Evolutionary conservation across 768 basidiomycete species (phyloP).

Genomic region (Exidia glandulosa): DNA sequence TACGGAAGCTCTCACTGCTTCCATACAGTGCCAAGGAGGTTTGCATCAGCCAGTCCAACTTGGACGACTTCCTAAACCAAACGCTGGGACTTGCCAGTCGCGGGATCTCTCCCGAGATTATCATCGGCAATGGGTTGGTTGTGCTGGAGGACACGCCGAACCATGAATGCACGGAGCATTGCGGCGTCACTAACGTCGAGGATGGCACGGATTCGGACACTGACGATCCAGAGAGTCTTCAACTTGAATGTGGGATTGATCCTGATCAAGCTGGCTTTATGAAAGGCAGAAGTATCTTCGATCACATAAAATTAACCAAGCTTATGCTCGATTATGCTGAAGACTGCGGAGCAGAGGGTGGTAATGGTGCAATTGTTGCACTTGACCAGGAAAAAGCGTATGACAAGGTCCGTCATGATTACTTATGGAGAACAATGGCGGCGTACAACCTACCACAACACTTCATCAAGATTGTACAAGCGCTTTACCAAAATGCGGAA

Average conservation of each 20-base stretch:
- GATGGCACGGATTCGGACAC: no score
- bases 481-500: conserved; percentile 19
- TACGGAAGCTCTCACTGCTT: no score
- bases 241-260: conserved; percentile 18
- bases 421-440: conserved; percentile 8
- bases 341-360: conserved; percentile 2
- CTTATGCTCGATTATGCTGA: conserved; percentile 8
- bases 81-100: no score
- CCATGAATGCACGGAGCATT: no score
- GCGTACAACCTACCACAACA: conserved; percentile 1
- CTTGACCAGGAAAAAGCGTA: conserved; percentile 14
- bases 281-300: conserved; percentile 16
- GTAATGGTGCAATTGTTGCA: conserved; percentile 9
- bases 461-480: conserved; percentile 16
- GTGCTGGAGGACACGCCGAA: no score
- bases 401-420: conserved; percentile 11
- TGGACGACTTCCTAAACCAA: no score
- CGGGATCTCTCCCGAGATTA: no score
- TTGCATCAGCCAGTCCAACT: no score
- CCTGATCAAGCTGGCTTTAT: conserved; percentile 30
- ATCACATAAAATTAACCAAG: conserved; percentile 21
- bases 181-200: no score
- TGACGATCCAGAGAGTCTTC: no score
- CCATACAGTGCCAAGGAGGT: no score
- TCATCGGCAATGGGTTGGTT: no score